Percentiles rank a stretch among this genome's conserved stretches.
phyloP scores from a whole-genome alignment of 2,329 filamentous ascomycete species.

The Dactylellina leptospora region DNA sequence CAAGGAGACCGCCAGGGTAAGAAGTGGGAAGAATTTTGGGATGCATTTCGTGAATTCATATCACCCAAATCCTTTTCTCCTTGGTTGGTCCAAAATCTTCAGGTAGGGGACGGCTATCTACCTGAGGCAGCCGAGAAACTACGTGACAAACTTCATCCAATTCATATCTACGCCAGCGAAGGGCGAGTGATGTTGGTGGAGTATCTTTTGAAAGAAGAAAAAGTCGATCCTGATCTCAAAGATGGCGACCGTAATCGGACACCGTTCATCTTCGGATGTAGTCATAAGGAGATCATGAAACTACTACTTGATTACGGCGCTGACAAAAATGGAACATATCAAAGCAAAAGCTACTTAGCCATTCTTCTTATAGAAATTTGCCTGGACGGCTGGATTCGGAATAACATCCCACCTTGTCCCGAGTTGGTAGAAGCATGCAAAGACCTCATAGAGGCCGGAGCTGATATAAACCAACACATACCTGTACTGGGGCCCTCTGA shows the following conservation, averaged over 20 bases:
- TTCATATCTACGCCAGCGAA: conserved; percentile 10
- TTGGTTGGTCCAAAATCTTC: conserved; percentile 15
- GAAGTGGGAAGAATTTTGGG: conserved; percentile 36
- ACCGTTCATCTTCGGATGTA: conserved; percentile 8
- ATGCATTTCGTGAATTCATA: conserved; percentile 2
- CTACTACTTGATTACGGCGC: conserved; percentile 16
- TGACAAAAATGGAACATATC: conserved; percentile 4
- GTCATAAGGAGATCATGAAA: neutral
- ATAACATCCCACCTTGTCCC: conserved; percentile 19
- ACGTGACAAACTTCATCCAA: neutral
- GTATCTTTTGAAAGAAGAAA: conserved; percentile 14
- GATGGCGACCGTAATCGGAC: neutral
- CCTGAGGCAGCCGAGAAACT: neutral
- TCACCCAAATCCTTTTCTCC: neutral
- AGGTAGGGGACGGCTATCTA: conserved; percentile 8
- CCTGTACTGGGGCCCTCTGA: conserved; percentile 8
- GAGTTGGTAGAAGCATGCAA: conserved; percentile 19
- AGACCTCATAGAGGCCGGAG: conserved; percentile 30
- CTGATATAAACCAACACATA: conserved; percentile 32
- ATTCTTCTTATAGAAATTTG: neutral
- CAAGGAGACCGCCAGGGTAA: conserved; percentile 35
- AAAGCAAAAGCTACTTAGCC: conserved; percentile 3
- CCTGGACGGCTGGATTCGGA: conserved; percentile 14
- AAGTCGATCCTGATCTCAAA: conserved; percentile 12
- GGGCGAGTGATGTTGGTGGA: conserved; percentile 19